Base-by-base conservation (phyloP, 192 early-diverging fungal species). In the Entomortierella beljakovae region DNA sequence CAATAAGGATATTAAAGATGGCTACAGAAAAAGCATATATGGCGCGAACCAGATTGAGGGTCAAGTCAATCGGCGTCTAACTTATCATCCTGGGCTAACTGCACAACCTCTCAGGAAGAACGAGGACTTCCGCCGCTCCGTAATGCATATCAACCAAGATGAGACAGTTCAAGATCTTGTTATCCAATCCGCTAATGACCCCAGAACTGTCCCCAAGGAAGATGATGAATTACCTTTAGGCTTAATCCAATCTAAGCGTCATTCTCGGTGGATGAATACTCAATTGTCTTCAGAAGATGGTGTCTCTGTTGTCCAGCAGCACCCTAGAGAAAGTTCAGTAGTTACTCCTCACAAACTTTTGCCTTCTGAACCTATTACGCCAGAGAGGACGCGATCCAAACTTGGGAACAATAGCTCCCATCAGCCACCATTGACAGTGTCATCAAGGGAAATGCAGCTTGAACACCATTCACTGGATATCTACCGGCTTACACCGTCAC, bases 161-260 rank as follows among this genome's bases (percentile, higher is more conserved):
- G 55, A 34, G 3, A 23, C 8, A 6, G 55, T 57, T 34, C 55
- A 57, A 57, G 55, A 57, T 57, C 55, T 57, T 33, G 35, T 34
- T 3, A 34, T 34, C 31, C 29, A 3, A 6, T 57, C 18, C 4
- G 55, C 55, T 6, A 15, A 33, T 20, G n/a, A 1, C 3, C 55
- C 31, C 16, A 16, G 15, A 15, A 4, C 15, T 34, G 32, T 34
- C 3, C 15, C 29, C 23, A 40, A 64, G 28, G 72, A 68, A 53
- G 72, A 75, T 25, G 64, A 76, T 16, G 72, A 76, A 6, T 25
- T 63, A 5, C 72, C 72, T 1, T 31, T 76, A 11, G 59, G 72
- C 1, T 22, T 61, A 2, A 20, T 67, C 2, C 71, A 74, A 8
- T 29, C 56, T 10, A 74, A 67, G 29, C 63, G 64, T 15, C 50